Evolutionary conservation across 371 early-diverging fungal species (phyloP).

Genomic region (Fennellomyces sp.): DNA sequence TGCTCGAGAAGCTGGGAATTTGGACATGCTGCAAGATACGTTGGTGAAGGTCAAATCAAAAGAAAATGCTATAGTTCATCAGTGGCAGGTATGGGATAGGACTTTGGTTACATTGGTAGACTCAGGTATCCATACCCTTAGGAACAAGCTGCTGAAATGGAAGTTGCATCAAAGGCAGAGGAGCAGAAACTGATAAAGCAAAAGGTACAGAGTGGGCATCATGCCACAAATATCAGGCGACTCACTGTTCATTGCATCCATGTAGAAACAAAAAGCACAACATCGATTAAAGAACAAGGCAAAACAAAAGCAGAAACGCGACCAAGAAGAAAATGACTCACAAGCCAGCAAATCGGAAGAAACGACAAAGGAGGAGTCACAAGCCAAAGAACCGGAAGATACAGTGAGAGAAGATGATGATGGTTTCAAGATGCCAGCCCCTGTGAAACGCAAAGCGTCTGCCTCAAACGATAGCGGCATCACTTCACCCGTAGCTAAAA

Average conservation of each 20-base stretch:
- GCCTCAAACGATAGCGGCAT: neutral
- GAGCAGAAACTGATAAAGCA: constrained; percentile 11
- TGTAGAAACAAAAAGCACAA: constrained; percentile 31
- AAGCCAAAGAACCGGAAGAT: neutral
- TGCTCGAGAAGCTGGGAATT: constrained; percentile 52
- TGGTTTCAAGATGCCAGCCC: constrained; percentile 17
- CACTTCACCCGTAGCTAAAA: neutral
- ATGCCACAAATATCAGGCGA: neutral
- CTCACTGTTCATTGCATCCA: neutral
- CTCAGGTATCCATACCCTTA: neutral
- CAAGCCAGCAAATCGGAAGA: constrained; percentile 14
- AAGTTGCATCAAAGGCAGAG: constrained; percentile 3
- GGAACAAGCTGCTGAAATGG: constrained; percentile 9
- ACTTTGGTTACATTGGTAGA: neutral
- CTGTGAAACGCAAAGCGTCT: neutral
- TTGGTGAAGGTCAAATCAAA: constrained; percentile 29
- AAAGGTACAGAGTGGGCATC: constrained; percentile 2
- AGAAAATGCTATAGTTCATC: constrained; percentile 20
- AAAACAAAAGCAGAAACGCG: neutral
- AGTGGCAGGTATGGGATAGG: constrained; percentile 28
- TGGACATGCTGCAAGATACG: constrained; percentile 26
- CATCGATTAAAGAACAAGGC: constrained; percentile 16
- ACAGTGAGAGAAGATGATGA: neutral
- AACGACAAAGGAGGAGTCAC: constrained; percentile 13
- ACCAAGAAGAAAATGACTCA: neutral